phyloP scores from a whole-genome alignment of 148 eudicot species.

The Vaccinium myrtillus region DNA sequence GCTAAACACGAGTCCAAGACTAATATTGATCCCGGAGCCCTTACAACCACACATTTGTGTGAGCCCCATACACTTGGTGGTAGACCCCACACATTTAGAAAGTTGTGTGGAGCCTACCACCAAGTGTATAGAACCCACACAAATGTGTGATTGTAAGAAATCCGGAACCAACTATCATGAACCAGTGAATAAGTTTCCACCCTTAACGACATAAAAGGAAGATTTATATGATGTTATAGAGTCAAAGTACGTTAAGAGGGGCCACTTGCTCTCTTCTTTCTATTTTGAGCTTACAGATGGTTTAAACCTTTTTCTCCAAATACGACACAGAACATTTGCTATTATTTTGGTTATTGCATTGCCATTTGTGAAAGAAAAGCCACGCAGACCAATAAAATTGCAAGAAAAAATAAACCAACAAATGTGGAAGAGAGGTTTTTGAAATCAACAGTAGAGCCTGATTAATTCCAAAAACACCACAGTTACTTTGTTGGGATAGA shows the following conservation, averaged over 20 bases:
- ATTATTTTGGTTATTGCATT: neutral
- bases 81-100: neutral
- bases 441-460: neutral
- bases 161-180: neutral
- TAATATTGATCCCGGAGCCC: neutral
- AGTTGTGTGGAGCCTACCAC: neutral
- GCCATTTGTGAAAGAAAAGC: neutral
- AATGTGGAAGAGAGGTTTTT: neutral
- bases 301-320: neutral
- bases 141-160: constrained; percentile 2
- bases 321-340: neutral
- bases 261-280: neutral
- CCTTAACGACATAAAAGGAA: neutral
- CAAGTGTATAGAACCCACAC: constrained; percentile 10
- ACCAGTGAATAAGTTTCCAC: neutral
- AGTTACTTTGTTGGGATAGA: neutral
- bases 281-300: neutral
- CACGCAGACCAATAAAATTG: neutral
- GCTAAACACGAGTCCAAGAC: neutral
- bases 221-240: neutral
- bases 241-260: neutral
- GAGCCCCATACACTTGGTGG: neutral
- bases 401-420: neutral
- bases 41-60: neutral
- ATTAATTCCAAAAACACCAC: neutral